phyloP scores from a whole-genome alignment of 2,329 filamentous ascomycete genomes.

The Fulvia fulva region DNA sequence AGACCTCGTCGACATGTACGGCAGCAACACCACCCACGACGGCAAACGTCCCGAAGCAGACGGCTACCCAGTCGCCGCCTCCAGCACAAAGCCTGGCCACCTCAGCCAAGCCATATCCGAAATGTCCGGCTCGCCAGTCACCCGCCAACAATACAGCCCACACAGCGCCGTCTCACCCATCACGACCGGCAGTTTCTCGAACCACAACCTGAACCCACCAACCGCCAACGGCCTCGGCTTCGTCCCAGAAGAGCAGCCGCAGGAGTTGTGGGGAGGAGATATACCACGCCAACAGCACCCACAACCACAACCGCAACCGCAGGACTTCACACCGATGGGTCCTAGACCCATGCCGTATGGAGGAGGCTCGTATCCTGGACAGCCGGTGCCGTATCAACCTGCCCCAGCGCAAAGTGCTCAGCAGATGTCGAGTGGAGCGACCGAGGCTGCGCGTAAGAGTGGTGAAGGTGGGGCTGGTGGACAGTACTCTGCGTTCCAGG shows the following conservation, averaged over 20 bases:
- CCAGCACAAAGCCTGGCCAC: not conserved
- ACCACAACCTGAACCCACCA: not conserved
- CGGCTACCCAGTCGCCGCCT: not conserved
- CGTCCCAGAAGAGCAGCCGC: not conserved
- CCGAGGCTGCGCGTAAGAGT: not conserved
- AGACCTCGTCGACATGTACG: constrained; percentile 9
- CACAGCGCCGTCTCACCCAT: not conserved
- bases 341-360: not conserved
- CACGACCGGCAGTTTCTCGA: not conserved
- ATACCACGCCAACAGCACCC: not conserved
- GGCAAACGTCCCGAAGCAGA: constrained; percentile 2
- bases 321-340: not conserved
- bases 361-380: not conserved
- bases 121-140: constrained; percentile 3
- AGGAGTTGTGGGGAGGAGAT: not conserved
- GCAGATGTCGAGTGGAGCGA: not conserved
- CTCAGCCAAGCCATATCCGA: constrained; percentile 1
- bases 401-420: not conserved
- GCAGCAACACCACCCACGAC: not conserved
- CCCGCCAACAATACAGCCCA: not conserved
- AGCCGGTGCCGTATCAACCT: not conserved
- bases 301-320: not conserved
- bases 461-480: not conserved
- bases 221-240: not conserved
- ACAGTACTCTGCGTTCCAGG: not conserved